Conservation (phyloP, 2,329 filamentous ascomycete species). For the Clarireedia monteithiana region DNA sequence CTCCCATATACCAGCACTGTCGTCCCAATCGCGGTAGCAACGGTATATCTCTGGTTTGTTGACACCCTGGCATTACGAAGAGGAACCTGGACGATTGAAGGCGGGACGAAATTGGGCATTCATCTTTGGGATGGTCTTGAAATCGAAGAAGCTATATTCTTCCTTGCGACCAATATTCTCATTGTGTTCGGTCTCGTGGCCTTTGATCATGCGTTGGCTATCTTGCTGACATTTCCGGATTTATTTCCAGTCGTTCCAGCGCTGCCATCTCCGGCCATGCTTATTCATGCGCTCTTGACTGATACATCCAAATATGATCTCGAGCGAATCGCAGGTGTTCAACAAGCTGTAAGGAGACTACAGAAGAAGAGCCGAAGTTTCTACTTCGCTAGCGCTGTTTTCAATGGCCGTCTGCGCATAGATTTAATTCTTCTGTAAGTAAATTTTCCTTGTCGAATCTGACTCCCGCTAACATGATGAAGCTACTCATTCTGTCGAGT, state of each 20-base stretch:
- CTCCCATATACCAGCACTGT: slow-evolving; percentile 51
- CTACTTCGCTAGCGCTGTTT: slow-evolving; percentile 63
- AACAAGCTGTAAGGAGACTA: slow-evolving; percentile 50
- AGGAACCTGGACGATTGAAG: slow-evolving; percentile 65
- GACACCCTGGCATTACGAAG: slow-evolving; percentile 59
- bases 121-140: slow-evolving; percentile 59
- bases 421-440: slow-evolving; percentile 57
- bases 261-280: slow-evolving; percentile 39
- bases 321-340: slow-evolving; percentile 47
- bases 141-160: slow-evolving; percentile 68
- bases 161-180: slow-evolving; percentile 60
- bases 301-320: slow-evolving; percentile 46
- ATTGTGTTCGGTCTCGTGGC: slow-evolving; percentile 63
- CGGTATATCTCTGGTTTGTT: slow-evolving; percentile 63
- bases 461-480: slow-evolving; percentile 9
- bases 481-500: slow-evolving; percentile 68
- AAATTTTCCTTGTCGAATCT: too few species aligned
- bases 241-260: slow-evolving; percentile 44
- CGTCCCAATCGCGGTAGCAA: slow-evolving; percentile 54
- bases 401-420: slow-evolving; percentile 58
- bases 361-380: slow-evolving; percentile 64
- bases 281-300: slow-evolving; percentile 44
- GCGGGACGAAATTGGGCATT: slow-evolving; percentile 57
- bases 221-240: slow-evolving; percentile 55
- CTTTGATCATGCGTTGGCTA: slow-evolving; percentile 60